Evolutionary conservation across 179 eudicot species (phyloP), one percentile per base, ranked within the genome.

Genomic region (Gypsophila paniculata): DNA sequence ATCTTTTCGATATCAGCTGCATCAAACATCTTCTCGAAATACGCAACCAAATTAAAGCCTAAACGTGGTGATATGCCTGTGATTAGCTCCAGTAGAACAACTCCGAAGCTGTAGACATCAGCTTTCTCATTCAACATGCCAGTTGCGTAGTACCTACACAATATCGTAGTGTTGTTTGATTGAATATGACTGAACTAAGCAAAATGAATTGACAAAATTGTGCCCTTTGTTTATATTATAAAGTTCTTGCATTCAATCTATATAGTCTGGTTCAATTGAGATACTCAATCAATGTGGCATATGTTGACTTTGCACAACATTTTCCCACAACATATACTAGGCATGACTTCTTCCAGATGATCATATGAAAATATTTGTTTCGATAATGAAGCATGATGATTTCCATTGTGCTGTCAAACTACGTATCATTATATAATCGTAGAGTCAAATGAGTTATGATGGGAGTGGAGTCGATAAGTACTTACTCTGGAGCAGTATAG

Each of bases 401-500:
- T 46, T 46, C 1, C 52, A 4, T 46, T 12, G 15, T 46, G 12
- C 12, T 46, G 52, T 46, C 9, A 2, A 8, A 11, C 14, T 12
- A 46, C 9, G 52, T 46, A 46, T 46, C 52, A 46, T 46, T 8
- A 2, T 18, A 7, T 19, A 0, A 23, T 58, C 10, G 34, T 10
- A 25, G 13, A 22, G 46, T 61, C 66, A 15, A 61, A 8, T 34
- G 22, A 32, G 22, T 34, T 29, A 32, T 61, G 17, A 59, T 59
- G 2, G 34, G 63, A 25, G 66, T 9, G 8, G 63, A 69, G 49
- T 5, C 15, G 71, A 13, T 7, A n/a, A 8, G 19, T 8, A 69
- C 73, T 69, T 74, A 78, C 63, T 70, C 67, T 13, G 81, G 81
- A 69, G 75, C 77, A 49, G 75, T 38, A 25, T 74, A 78, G 22